These are phyloP conservation scores for Thalassiosira profunda DNA, from an alignment of 108 stramenopile genomes.

Conservation along the genomic window DNA sequence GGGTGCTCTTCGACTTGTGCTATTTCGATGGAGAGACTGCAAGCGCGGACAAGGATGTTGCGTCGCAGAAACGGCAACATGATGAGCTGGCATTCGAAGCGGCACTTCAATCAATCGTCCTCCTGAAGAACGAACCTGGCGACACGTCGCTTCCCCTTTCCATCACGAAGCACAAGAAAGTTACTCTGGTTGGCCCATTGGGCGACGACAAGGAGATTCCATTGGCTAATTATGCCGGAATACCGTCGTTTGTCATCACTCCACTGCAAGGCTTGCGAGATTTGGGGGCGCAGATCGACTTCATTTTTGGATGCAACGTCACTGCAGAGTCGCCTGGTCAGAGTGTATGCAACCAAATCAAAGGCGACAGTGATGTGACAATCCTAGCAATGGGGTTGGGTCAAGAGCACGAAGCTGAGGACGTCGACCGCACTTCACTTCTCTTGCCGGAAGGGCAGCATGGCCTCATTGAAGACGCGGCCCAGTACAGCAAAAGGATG, in stretches of 20 bases:
- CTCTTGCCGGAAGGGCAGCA: conserved; percentile 54
- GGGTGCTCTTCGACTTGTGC: conserved; percentile 47
- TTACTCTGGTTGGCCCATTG: conserved; percentile 62
- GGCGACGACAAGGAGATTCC: conserved; percentile 33
- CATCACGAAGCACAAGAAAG: conserved; percentile 19
- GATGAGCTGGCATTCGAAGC: conserved; percentile 50
- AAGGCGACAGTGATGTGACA: conserved; percentile 23
- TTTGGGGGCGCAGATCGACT: conserved; percentile 13
- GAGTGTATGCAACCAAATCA: background rate
- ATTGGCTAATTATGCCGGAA: conserved; percentile 51
- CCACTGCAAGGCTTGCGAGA: conserved; percentile 36
- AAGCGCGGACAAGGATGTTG: too few relatives aligned
- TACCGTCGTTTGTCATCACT: background rate
- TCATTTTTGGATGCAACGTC: background rate
- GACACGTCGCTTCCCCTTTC: conserved; percentile 28
- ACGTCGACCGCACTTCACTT: conserved; percentile 42
- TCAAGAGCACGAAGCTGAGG: conserved; percentile 54
- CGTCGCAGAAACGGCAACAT: too few relatives aligned
- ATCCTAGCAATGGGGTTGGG: conserved; percentile 50
- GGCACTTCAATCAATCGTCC: conserved; percentile 53
- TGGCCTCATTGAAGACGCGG: conserved; percentile 18
- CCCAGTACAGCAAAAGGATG: background rate
- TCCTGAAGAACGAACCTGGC: conserved; percentile 42
- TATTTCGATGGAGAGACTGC: conserved; percentile 44
- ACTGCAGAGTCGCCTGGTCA: too few relatives aligned